A percentile compares a stretch with the other conserved stretches of the same genome.
These are phyloP conservation scores for Cokeromyces recurvatus DNA, from an alignment of 371 early-diverging fungal species.

Conservation along the genomic window DNA sequence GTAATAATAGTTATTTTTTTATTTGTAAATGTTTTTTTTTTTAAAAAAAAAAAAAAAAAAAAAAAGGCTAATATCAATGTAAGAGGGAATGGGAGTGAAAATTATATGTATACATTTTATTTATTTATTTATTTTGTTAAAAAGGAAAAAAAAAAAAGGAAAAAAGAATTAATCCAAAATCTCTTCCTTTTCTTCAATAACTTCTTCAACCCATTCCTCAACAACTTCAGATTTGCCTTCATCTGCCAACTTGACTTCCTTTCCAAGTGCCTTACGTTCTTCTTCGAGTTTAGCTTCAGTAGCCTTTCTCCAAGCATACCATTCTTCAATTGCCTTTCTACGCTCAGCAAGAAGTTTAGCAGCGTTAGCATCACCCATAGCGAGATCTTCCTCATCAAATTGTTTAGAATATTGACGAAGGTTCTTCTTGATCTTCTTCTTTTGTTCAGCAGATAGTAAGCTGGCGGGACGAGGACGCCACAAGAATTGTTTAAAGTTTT, in stretches of 20 bases:
- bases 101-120: too few relatives aligned
- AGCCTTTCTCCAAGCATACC: constrained; percentile 73
- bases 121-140: not conserved
- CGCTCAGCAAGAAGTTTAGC: constrained; percentile 70
- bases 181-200: constrained; percentile 52
- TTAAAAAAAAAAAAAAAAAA: not conserved
- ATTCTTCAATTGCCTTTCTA: constrained; percentile 72
- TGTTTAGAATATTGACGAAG: constrained; percentile 80
- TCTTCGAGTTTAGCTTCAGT: constrained; percentile 55
- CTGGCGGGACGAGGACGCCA: constrained; percentile 95
- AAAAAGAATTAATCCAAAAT: constrained; percentile 23
- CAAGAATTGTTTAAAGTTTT: constrained; percentile 86
- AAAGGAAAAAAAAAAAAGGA: not conserved
- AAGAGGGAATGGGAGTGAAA: too few relatives aligned
- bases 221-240: constrained; percentile 62
- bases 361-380: constrained; percentile 63
- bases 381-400: constrained; percentile 89
- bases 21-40: not conserved
- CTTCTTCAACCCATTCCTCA: constrained; percentile 84
- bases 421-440: constrained; percentile 87
- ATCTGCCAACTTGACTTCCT: constrained; percentile 47
- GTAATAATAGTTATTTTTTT: not conserved
- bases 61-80: too few relatives aligned
- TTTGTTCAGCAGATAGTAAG: constrained; percentile 75
- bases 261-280: constrained; percentile 60